Conservation (phyloP, 441 rosid genomes). For the Erodium trifolium region DNA sequence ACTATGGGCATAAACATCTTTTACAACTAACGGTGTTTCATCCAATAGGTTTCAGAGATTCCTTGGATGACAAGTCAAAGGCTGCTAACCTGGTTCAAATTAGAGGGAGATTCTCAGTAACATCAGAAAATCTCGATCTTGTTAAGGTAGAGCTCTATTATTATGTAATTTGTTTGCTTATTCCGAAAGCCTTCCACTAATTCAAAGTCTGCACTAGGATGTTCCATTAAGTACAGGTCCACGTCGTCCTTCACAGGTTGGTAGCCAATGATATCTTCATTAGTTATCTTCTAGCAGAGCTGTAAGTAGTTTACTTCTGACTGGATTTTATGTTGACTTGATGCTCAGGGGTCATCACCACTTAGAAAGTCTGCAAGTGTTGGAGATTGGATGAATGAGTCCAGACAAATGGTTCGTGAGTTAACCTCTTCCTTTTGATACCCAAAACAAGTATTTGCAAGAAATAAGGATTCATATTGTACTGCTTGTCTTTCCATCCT, state of each 20-base stretch:
- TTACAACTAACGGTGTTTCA: conserved; percentile 12
- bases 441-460: too few relatives aligned
- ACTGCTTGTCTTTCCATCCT: too few relatives aligned
- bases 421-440: too few relatives aligned
- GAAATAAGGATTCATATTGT: too few relatives aligned
- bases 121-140: conserved; percentile 86
- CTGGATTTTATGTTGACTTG: conserved; percentile 17
- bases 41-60: conserved; percentile 73
- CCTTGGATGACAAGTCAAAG: conserved; percentile 59
- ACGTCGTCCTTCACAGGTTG: conserved; percentile 78
- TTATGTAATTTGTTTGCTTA: conserved; percentile 16
- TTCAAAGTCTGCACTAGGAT: conserved; percentile 56
- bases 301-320: conserved; percentile 17
- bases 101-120: too few relatives aligned
- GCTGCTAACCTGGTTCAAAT: too few relatives aligned
- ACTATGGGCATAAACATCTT: too few relatives aligned
- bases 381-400: conserved; percentile 73
- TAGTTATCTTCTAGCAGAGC: conserved; percentile 18
- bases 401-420: conserved; percentile 45
- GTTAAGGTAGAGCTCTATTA: conserved; percentile 52
- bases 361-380: conserved; percentile 93
- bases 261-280: conserved; percentile 27
- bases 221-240: conserved; percentile 69
- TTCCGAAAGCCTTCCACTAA: conserved; percentile 34
- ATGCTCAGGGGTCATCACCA: conserved; percentile 55